A percentile compares a stretch with the other conserved stretches of the same genome.
phyloP scores from a whole-genome alignment of 208 protist genomes.

The Novymonas esmeraldas region DNA sequence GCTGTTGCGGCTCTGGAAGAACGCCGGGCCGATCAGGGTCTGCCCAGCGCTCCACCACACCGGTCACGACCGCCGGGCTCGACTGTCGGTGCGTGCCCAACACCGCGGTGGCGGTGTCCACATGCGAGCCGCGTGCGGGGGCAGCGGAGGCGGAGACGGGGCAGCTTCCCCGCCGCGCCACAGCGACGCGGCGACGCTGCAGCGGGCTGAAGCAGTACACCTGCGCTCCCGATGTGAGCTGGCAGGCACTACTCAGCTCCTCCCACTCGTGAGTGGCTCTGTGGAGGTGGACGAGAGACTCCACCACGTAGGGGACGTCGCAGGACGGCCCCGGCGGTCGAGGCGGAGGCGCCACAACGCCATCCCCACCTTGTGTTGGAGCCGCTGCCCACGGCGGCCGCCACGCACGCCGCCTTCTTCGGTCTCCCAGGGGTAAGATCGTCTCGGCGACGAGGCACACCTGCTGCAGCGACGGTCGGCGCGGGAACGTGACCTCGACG shows the following conservation, averaged over 20 bases:
- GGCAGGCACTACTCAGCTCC: slow-evolving; percentile 54
- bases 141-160: not conserved
- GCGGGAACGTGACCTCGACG: slow-evolving; percentile 56
- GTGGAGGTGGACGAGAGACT: slow-evolving; percentile 47
- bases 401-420: slow-evolving; percentile 1
- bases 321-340: too few relatives aligned
- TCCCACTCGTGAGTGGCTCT: slow-evolving; percentile 47
- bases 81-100: not conserved
- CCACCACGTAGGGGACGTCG: too few relatives aligned
- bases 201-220: slow-evolving; percentile 54
- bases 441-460: slow-evolving; percentile 53
- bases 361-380: not conserved
- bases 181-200: slow-evolving; percentile 2
- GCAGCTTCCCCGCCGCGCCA: not conserved
- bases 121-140: not conserved
- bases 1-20: slow-evolving; percentile 30
- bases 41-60: slow-evolving; percentile 7
- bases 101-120: not conserved
- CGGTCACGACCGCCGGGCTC: slow-evolving; percentile 1
- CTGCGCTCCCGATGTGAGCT: slow-evolving; percentile 61
- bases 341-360: too few relatives aligned
- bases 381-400: slow-evolving; percentile 1
- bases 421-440: slow-evolving; percentile 34
- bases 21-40: slow-evolving; percentile 12
- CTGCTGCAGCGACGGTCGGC: slow-evolving; percentile 56